Conservation (phyloP, 1,284 basidiomycete genomes). For the Cryptococcus sp. region DNA sequence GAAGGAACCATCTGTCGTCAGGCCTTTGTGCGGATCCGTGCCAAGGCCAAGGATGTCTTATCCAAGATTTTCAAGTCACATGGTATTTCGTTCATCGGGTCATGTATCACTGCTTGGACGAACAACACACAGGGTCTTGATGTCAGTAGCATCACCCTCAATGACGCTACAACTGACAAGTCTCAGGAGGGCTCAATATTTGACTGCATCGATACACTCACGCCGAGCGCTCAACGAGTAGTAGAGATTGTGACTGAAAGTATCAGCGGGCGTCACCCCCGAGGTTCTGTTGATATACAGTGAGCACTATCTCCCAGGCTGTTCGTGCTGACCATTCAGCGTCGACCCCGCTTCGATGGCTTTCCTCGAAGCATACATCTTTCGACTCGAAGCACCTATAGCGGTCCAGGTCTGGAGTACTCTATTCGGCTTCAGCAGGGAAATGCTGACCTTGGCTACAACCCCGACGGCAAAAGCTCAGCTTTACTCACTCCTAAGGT, state of each 20-base stretch:
- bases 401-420: slow-evolving; percentile 87
- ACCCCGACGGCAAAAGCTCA: slow-evolving; percentile 60
- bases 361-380: slow-evolving; percentile 86
- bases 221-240: slow-evolving; percentile 78
- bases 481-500: slow-evolving; percentile 68
- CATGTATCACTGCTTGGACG: slow-evolving; percentile 36
- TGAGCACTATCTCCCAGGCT: not conserved
- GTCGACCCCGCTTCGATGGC: slow-evolving; percentile 29
- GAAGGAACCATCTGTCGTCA: slow-evolving; percentile 17
- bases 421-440: slow-evolving; percentile 73
- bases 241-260: slow-evolving; percentile 86
- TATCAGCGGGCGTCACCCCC: not conserved
- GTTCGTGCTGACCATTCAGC: slow-evolving; percentile 32
- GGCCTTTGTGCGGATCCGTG: slow-evolving; percentile 41
- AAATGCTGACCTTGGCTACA: slow-evolving; percentile 59
- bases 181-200: slow-evolving; percentile 56
- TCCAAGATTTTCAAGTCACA: slow-evolving; percentile 81
- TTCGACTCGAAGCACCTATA: slow-evolving; percentile 76
- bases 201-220: slow-evolving; percentile 75
- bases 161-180: slow-evolving; percentile 5
- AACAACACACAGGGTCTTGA: slow-evolving; percentile 22
- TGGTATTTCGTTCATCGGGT: slow-evolving; percentile 72
- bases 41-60: slow-evolving; percentile 68
- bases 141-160: slow-evolving; percentile 9
- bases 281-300: not conserved